Base-by-base conservation (phyloP, 257 asterid genomes). In the Haberlea rhodopensis region DNA sequence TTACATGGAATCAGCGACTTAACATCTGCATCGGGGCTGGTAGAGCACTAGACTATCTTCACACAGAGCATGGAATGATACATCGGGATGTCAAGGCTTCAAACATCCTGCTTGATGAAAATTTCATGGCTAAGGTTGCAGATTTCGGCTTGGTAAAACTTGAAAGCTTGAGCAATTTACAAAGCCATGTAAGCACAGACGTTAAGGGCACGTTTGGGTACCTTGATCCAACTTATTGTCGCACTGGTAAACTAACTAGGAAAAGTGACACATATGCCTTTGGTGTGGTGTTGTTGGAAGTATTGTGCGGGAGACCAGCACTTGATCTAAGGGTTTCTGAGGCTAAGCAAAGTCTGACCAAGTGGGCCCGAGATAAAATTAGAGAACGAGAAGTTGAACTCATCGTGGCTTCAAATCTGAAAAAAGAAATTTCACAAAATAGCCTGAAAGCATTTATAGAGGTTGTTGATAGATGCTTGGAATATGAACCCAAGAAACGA, bases 191-290 rank as follows among this genome's bases (percentile, higher is more conserved):
- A 5, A 77, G 84, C 72, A 81, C 87, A 27, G 64, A 73, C 7
- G 84, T 84, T 10, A 84, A 80, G 51, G 95, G 90, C 25, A 86
- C 95, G 19, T 66, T 66, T 51, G 90, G 95, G 8, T 86, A 84
- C 75, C 32, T 84, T 2, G 95, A 86, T 73, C 88, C 85, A 1
- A 67, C 69, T 62, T 84, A 86, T 70, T n/a, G 60, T 48, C 62
- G 34, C 70, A 78, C 95, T 0, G 58, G 60, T 5, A 84, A 69
- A 61, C 68, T 81, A 67, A 80, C 90, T 6, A 73, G 81, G 67
- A 86, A 86, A 73, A 78, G 77, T 3, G 95, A 86, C 65, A 81
- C 82, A 13, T 86, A 86, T 53, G 86, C 87, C 32, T 86, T 84
- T 67, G 90, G 95, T 24, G 88, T 81, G 59, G 85, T 86, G 76